A percentile compares a stretch with the other conserved stretches of the same genome.
Evolutionary conservation across 1,284 basidiomycete species (phyloP).

Genomic region (Pseudozyma sp.): DNA sequence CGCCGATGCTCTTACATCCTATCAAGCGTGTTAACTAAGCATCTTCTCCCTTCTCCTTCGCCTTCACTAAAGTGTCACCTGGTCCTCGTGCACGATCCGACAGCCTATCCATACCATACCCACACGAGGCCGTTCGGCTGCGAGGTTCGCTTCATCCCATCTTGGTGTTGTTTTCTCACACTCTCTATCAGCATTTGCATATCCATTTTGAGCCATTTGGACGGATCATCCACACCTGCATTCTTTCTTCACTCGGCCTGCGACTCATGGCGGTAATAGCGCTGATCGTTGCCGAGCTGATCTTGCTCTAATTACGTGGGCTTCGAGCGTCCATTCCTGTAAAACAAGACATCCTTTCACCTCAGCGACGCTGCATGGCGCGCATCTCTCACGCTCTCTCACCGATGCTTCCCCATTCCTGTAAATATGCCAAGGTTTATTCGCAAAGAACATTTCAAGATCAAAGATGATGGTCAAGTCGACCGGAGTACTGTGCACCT

Average conservation of each 20-base stretch:
- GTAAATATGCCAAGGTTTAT: constrained; percentile 13
- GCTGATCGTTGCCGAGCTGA: neutral
- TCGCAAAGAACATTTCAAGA: constrained; percentile 37
- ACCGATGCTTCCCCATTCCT: neutral
- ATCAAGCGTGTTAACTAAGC: constrained; percentile 64
- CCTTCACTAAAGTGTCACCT: too few relatives aligned
- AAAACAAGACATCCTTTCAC: constrained; percentile 28
- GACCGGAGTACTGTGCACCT: too few relatives aligned
- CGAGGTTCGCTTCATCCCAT: neutral
- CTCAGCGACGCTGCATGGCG: neutral
- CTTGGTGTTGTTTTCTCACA: neutral
- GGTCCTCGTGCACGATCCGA: constrained; percentile 10
- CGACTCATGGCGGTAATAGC: neutral
- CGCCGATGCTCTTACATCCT: constrained; percentile 66
- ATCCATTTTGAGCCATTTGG: constrained; percentile 12
- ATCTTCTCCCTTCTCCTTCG: neutral
- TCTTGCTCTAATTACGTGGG: neutral
- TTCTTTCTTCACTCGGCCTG: neutral
- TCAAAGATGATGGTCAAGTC: neutral
- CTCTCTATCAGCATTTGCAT: constrained; percentile 13
- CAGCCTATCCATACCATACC: constrained; percentile 32
- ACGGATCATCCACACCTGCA: constrained; percentile 9
- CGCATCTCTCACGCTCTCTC: constrained; percentile 8
- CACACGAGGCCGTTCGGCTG: constrained; percentile 22
- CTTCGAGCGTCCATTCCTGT: constrained; percentile 16